A percentile compares a stretch with the other conserved stretches of the same genome.
Conservation (phyloP, 2,329 filamentous ascomycete species). For the Beauveria sp. region DNA sequence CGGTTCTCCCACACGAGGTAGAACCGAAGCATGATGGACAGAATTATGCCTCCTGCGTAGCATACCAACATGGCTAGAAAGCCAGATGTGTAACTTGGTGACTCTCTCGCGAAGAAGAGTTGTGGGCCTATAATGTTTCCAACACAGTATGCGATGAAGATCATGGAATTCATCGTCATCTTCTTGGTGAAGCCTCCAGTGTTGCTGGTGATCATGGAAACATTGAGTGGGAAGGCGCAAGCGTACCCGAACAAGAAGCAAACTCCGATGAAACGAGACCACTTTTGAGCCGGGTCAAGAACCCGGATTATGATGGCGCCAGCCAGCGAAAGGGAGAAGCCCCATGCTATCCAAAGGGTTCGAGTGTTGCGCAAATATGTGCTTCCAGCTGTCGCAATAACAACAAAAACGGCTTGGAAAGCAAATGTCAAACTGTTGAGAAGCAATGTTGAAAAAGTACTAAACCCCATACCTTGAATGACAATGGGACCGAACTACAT, state of each 20-base stretch:
- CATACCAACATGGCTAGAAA: conserved; percentile 56
- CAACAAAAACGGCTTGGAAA: conserved; percentile 19
- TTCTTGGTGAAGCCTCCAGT: conserved; percentile 56
- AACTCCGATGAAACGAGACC: conserved; percentile 20
- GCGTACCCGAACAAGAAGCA: conserved; percentile 49
- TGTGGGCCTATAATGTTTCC: conserved; percentile 57
- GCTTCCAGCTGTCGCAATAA: conserved; percentile 17
- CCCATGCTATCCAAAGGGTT: conserved; percentile 20
- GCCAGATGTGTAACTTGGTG: conserved; percentile 53
- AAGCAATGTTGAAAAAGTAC: conserved; percentile 17
- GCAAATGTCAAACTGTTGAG: conserved; percentile 16
- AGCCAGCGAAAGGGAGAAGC: conserved; percentile 15
- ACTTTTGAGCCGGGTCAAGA: conserved; percentile 5
- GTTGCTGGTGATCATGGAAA: conserved; percentile 50
- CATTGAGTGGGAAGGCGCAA: conserved; percentile 32
- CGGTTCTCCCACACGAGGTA: conserved; percentile 45
- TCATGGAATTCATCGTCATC: conserved; percentile 45
- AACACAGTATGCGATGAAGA: conserved; percentile 52
- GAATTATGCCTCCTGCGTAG: conserved; percentile 42
- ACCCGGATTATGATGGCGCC: conserved; percentile 21
- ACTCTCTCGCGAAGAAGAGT: conserved; percentile 50
- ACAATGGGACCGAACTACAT: conserved; percentile 21
- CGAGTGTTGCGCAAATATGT: conserved; percentile 19
- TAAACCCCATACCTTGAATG: conserved; percentile 19
- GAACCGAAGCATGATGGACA: conserved; percentile 37